These are phyloP conservation scores for Solanum bulbocastanum DNA, from an alignment of 257 asterid species.

Conservation along the genomic window DNA sequence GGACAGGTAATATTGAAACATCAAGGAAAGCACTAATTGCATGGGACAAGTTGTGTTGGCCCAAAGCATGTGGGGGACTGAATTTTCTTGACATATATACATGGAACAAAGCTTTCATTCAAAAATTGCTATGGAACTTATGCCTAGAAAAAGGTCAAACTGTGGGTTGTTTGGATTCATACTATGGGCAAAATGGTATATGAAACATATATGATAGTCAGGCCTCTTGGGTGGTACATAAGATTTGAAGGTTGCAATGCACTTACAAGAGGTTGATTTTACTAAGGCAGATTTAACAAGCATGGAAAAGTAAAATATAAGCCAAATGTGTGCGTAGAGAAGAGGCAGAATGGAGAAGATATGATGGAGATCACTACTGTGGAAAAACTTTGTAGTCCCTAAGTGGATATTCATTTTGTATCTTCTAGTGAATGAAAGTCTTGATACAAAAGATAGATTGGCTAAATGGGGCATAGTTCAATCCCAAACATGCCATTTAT, in stretches of 20 bases:
- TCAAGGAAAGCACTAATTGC: background rate
- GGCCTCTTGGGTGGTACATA: background rate
- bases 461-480: too few species aligned
- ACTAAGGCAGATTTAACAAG: background rate
- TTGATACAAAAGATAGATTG: background rate
- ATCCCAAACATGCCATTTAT: too few species aligned
- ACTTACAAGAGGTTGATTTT: background rate
- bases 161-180: background rate
- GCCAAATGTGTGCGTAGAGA: background rate
- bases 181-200: background rate
- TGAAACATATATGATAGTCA: background rate
- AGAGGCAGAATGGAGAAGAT: background rate
- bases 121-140: background rate
- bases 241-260: background rate
- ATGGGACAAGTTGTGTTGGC: background rate
- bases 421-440: background rate
- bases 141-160: too few species aligned
- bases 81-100: background rate
- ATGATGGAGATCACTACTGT: background rate
- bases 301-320: background rate
- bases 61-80: background rate
- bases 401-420: background rate
- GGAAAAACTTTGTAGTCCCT: background rate
- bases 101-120: background rate
- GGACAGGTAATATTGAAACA: background rate